Conservation (phyloP, 345 rosid genomes). For the Salix caprea region DNA sequence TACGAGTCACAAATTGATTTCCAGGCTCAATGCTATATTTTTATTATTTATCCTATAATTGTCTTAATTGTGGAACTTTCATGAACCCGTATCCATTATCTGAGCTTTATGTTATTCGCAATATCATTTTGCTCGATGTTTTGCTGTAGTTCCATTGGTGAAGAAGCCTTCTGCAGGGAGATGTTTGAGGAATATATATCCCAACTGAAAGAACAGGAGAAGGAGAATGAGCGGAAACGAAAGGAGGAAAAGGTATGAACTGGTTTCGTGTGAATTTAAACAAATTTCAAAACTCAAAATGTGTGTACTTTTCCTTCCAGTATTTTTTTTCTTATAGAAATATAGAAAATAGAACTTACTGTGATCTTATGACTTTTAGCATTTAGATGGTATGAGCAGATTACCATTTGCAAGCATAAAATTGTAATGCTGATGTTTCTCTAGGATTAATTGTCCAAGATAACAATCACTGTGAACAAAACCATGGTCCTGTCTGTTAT, state of each 20-base stretch:
- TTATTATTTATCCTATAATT: neutral
- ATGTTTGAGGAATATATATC: constrained; percentile 62
- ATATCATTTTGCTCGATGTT: constrained; percentile 16
- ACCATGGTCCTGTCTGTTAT: neutral
- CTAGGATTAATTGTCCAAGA: too few species aligned
- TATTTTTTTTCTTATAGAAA: neutral
- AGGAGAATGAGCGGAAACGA: constrained; percentile 51
- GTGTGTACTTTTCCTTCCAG: neutral
- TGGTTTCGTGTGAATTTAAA: neutral
- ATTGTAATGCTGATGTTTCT: neutral
- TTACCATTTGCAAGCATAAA: neutral
- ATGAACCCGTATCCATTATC: constrained; percentile 3
- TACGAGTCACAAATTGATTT: neutral
- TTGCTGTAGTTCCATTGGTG: constrained; percentile 58
- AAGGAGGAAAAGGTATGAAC: constrained; percentile 70
- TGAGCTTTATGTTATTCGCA: neutral
- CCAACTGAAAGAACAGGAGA: constrained; percentile 62
- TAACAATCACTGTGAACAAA: neutral
- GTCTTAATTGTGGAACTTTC: neutral
- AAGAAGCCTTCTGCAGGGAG: constrained; percentile 59
- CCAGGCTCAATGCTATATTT: neutral
- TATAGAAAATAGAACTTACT: neutral
- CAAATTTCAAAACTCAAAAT: neutral
- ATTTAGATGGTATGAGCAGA: neutral
- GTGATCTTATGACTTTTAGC: neutral